Base-by-base conservation (phyloP, 306 rosid genomes). In the peach (Prunus persica) region DNA sequence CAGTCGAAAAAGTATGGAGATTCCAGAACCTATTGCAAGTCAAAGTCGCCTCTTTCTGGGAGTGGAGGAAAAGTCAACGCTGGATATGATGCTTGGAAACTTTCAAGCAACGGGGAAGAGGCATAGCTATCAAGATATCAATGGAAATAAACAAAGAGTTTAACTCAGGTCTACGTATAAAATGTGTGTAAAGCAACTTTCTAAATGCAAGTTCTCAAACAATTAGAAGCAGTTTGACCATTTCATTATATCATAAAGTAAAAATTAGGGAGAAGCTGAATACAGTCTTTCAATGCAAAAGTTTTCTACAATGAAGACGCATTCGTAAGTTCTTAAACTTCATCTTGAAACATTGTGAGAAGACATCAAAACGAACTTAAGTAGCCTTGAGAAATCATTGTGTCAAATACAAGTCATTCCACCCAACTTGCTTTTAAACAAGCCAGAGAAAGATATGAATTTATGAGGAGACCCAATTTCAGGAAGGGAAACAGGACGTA, bases 21-120 rank as follows among this genome's bases (percentile, higher is more conserved):
- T 28, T 28, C 30, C 30, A 28, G 30, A 28, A 28, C 30, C 3
- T 28, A 3, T 2, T 28, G 30, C 30, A 28, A 28, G 3, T 28
- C 30, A 28, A 28, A 28, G 30, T 28, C 3, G 30, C 30, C 30
- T 28, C 30, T 0, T 28, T 28, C 30, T 28, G 30, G 30, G 30
- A 28, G 30, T 28, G 28, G 28, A 76, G 97, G 97, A 77, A 92
- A 88, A 6, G 25, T 74, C 83, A 90, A 80, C 50, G 70, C 84
- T 34, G 96, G 97, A 80, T 92, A 88, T 45, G 96, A 78, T 62
- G 86, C 75, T 81, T 84, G 86, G 82, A 90, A 92, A 81, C 82
- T 85, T 82, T 86, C 89, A 7, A 88, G 87, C 86, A 92, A 81
- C 97, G 88, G 90, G 4, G 28, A 78, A 78, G 56, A 82, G 73